Evolutionary conservation across 305 asterid genomes (phyloP), one percentile per base, ranked within the genome.

Genomic region (Fraxinus velutina): DNA sequence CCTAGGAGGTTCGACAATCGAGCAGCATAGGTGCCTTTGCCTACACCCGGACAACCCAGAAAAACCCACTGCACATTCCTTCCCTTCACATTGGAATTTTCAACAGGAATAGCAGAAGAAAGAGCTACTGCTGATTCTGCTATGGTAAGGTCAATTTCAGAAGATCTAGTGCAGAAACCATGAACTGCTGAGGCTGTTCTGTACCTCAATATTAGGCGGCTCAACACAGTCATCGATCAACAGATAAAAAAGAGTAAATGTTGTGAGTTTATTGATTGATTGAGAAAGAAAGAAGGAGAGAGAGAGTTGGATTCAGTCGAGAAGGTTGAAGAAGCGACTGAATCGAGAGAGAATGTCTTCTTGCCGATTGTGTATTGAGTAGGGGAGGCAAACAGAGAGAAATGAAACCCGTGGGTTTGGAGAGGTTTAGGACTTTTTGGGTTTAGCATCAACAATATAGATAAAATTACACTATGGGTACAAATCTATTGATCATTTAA

Each of bases 11-110:
- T 80, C 0, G 97, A 93, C 0, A 95, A 92, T 15, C 98, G 93
- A 81, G 94, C 85, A 30, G 99, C 99, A 84, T 93, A 95, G 76
- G 99, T 92, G 32, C 98, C 98, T 85, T 94, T 94, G 10, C 98
- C 98, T 27, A 94, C 98, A 0, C 98, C 98, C 8, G 98, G 98
- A 82, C 97, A 94, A 62, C 98, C 98, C 4, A 95, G 88, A 84
- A 95, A 95, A 12, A 93, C 97, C 99, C 99, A 95, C 86, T 92
- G 99, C 79, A 95, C 93, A 76, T 87, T 89, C 84, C 95, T 92
- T 24, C 87, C 93, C 79, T 81, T 86, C 1, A 86, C 93, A 12
- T 78, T 83, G 0, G 87, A 73, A 39, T 82, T 47, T 32, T 37
- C 79, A 50, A 62, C n/a, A 3, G 85, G 81, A 6, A 86, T 22